These are phyloP conservation scores for Phytopythium oedochilum DNA, from an alignment of 352 stramenopile species.

Conservation along the genomic window DNA sequence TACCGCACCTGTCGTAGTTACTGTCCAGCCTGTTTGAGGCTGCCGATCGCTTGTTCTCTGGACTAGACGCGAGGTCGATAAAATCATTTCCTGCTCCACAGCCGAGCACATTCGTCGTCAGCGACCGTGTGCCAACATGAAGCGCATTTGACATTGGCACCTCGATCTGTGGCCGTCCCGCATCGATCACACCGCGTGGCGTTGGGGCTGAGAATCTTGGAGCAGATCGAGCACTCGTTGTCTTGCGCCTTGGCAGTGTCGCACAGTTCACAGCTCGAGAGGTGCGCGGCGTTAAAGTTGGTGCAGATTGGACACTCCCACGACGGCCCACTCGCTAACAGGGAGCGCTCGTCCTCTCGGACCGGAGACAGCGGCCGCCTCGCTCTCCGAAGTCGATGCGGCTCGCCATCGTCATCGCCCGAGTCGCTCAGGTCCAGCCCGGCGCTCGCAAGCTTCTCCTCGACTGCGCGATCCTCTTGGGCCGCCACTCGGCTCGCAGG, in stretches of 20 bases:
- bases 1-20: slow-evolving; percentile 9
- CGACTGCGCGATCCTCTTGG: slow-evolving; percentile 16
- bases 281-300: slow-evolving; percentile 34
- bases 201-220: not conserved
- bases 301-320: slow-evolving; percentile 51
- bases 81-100: slow-evolving; percentile 4
- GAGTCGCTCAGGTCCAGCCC: slow-evolving; percentile 52
- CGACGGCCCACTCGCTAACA: not conserved
- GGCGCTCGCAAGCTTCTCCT: slow-evolving; percentile 39
- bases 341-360: not conserved
- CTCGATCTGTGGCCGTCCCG: not conserved
- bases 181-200: not conserved
- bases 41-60: slow-evolving; percentile 7
- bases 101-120: too few species aligned
- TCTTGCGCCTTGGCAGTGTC: slow-evolving; percentile 19
- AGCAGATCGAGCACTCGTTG: slow-evolving; percentile 2
- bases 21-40: not conserved
- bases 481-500: slow-evolving; percentile 18
- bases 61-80: slow-evolving; percentile 34
- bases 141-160: not conserved
- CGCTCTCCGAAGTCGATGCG: slow-evolving; percentile 4
- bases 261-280: slow-evolving; percentile 45
- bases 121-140: too few species aligned
- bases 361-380: not conserved
- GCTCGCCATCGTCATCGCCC: slow-evolving; percentile 25